Percentiles rank a stretch among this genome's conserved stretches.
These are phyloP conservation scores for Retiboletus flavoniger DNA, from an alignment of 1,284 basidiomycete species.

Conservation along the genomic window DNA sequence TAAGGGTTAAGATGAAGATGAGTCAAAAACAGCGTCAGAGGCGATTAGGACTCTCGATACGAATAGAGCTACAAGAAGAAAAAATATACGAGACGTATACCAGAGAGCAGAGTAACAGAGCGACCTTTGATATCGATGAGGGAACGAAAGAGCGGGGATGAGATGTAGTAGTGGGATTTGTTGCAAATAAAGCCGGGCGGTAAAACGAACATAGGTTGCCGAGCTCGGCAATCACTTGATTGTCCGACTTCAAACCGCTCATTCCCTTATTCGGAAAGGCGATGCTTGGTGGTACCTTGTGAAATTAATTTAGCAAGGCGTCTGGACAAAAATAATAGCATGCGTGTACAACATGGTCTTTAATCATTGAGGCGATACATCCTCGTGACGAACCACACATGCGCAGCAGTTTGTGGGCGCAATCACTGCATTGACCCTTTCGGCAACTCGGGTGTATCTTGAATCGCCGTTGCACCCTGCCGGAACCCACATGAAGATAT, in stretches of 20 bases:
- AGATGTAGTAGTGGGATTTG: constrained; percentile 38
- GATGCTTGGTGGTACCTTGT: constrained; percentile 23
- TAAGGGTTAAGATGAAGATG: constrained; percentile 36
- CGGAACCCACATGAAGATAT: background rate
- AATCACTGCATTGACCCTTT: constrained; percentile 14
- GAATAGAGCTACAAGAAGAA: background rate
- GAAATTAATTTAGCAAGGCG: constrained; percentile 25
- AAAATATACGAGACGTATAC: constrained; percentile 5
- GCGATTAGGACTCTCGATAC: constrained; percentile 2
- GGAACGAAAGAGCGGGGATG: constrained; percentile 33
- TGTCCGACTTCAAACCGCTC: constrained; percentile 38
- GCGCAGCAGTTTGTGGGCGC: constrained; percentile 24
- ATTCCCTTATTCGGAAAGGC: constrained; percentile 32
- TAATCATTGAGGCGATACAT: constrained; percentile 22
- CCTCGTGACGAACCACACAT: constrained; percentile 27
- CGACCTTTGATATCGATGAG: constrained; percentile 32
- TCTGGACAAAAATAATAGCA: constrained; percentile 22
- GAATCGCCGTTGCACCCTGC: constrained; percentile 1
- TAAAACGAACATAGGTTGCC: constrained; percentile 39
- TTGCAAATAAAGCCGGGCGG: constrained; percentile 41
- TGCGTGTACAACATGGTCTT: constrained; percentile 23
- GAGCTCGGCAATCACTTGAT: constrained; percentile 38
- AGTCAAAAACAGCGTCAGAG: constrained; percentile 12
- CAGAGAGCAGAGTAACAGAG: constrained; percentile 13
- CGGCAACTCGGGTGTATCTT: background rate